Base-by-base conservation (phyloP, 164 flowering plant species). In the Echeveria elegans region DNA sequence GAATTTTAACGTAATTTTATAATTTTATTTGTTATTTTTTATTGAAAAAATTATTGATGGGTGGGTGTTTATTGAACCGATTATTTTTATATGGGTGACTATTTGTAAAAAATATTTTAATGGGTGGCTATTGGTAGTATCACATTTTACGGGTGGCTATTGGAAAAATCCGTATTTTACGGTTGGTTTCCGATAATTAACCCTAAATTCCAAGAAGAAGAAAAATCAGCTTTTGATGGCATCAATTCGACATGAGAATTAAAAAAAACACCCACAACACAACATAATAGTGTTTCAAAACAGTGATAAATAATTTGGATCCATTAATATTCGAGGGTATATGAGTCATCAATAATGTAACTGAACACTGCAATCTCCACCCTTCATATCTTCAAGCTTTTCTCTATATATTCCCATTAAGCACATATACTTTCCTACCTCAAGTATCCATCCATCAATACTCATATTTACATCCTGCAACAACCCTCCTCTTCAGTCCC, bases 361-460 rank as follows among this genome's bases (percentile, higher is more conserved):
- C 28, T 56, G 61, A 56, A 28, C 32, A 2, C 34, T 56, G 19
- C 61, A 28, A 28, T 56, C 61, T 56, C 61, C 61, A 56, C 61
- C 61, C 61, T 56, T 56, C 61, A 56, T 56, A 56, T 56, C 19
- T 12, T 29, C 61, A 56, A 28, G 32, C 61, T 29, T 19, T 14
- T 26, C 31, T 14, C 61, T 56, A 56, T 56, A 56, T 56, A 28
- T 28, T 53, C 30, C 60, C 60, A 53, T 53, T 23, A 5, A 11
- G 26, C 29, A 52, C 58, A 7, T 21, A 14, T 52, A 52, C 58
- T 9, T 8, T 23, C 58, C 9, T 21, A 52, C 11, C 28, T 52
- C 58, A n/a, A 48, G 24, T 48, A 52, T 52, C 58, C 28, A 21
- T 23, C 58, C 28, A 52, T 21, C 28, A 52, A 43, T 43, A 43